Evolutionary conservation across 805 yeast genomes (phyloP).

Genomic region (Candida quercuum): DNA sequence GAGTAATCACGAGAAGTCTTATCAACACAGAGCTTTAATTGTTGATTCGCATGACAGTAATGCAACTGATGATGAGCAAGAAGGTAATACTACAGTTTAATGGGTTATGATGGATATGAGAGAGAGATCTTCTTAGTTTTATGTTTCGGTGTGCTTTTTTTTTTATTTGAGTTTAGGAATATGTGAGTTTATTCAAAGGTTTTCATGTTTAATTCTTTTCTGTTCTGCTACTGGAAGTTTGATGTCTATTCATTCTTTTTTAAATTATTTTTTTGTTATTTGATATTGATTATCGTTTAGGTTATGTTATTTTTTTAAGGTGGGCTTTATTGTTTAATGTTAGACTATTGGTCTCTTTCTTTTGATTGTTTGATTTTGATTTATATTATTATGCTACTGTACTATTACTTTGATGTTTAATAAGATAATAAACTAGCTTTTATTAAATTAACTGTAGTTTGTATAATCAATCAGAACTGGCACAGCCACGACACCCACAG

Average conservation of each 20-base stretch:
- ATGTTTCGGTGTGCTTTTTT: background rate
- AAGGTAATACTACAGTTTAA: slow-evolving; percentile 4
- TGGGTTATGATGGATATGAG: too few relatives aligned
- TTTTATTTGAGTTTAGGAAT: background rate
- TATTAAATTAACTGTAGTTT: background rate
- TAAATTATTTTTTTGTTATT: too few relatives aligned
- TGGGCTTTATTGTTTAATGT: background rate
- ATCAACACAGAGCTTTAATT: slow-evolving; percentile 1
- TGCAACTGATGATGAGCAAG: slow-evolving; percentile 5
- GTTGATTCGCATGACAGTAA: background rate
- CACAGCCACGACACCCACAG: slow-evolving; percentile 85
- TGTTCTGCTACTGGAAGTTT: too few relatives aligned
- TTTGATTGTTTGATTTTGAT: background rate
- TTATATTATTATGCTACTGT: background rate
- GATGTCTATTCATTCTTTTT: too few relatives aligned
- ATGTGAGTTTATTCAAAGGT: too few relatives aligned
- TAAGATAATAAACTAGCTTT: too few relatives aligned
- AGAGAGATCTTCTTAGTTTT: too few relatives aligned
- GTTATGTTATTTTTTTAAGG: background rate
- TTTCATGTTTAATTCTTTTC: too few relatives aligned
- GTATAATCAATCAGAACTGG: slow-evolving; percentile 55
- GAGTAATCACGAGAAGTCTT: slow-evolving; percentile 2
- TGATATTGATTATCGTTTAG: too few relatives aligned
- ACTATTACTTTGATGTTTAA: too few relatives aligned
- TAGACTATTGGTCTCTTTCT: background rate